phyloP scores from a whole-genome alignment of 2,329 filamentous ascomycete genomes.

The Calonectria pteridis region DNA sequence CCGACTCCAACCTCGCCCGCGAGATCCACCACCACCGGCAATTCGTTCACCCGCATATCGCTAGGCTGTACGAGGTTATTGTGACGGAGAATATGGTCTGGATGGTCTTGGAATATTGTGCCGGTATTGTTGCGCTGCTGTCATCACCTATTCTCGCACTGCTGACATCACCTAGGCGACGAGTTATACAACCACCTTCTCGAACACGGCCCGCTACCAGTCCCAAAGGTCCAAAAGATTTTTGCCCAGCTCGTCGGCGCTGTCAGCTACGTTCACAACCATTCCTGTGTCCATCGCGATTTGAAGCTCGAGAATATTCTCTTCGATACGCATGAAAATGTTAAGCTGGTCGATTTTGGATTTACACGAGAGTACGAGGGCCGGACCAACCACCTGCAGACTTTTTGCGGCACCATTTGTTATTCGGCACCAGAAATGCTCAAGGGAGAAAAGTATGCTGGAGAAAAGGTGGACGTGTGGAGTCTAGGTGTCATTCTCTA shows the following conservation, averaged over 20 bases:
- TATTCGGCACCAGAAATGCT: conserved; percentile 99
- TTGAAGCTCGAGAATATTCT: conserved; percentile 93
- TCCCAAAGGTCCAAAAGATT: conserved; percentile 91
- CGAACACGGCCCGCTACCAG: conserved; percentile 84
- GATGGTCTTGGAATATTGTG: conserved; percentile 97
- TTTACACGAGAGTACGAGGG: conserved; percentile 98
- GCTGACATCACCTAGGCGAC: conserved; percentile 73
- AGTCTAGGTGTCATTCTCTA: conserved; percentile 89
- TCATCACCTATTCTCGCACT: not conserved
- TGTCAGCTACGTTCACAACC: conserved; percentile 93
- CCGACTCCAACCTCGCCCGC: conserved; percentile 93
- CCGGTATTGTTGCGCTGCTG: conserved; percentile 67
- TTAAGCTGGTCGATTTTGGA: conserved; percentile 97
- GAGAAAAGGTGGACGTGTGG: conserved; percentile 98
- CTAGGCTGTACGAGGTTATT: conserved; percentile 96
- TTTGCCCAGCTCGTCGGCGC: conserved; percentile 96
- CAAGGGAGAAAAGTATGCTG: conserved; percentile 97
- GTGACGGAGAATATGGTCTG: conserved; percentile 96
- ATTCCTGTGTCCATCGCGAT: conserved; percentile 96
- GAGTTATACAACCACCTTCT: conserved; percentile 98
- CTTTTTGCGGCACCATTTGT: conserved; percentile 97
- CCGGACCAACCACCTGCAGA: conserved; percentile 93
- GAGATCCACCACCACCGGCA: conserved; percentile 99
- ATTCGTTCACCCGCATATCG: conserved; percentile 97
- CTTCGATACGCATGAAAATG: conserved; percentile 95